Percentiles rank a stretch among this genome's conserved stretches.
Conservation (phyloP, 2,329 filamentous ascomycete species). For the Neonectria hederae region DNA sequence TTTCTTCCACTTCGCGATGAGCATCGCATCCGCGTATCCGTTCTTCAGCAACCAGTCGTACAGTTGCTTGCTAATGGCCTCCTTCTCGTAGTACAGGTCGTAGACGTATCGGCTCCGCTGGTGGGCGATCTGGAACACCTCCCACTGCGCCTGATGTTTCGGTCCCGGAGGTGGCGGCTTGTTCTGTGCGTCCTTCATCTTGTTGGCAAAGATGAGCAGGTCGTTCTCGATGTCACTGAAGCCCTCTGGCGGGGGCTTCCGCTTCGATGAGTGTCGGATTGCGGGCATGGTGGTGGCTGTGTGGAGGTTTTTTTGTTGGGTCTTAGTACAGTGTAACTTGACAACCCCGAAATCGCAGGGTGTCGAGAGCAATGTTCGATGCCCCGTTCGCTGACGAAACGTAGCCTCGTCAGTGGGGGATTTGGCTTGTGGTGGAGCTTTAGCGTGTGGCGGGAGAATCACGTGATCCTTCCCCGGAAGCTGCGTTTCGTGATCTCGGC, state of each 20-base stretch:
- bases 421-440: conserved; percentile 33
- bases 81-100: conserved; percentile 97
- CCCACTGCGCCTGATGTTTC: conserved; percentile 93
- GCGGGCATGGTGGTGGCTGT: conserved; percentile 69
- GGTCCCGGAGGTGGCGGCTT: conserved; percentile 80
- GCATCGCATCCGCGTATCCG: conserved; percentile 89
- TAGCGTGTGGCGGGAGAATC: conserved; percentile 31
- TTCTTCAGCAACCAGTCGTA: conserved; percentile 99
- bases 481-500: conserved; percentile 42
- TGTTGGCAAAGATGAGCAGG: conserved; percentile 84
- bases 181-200: conserved; percentile 96
- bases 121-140: conserved; percentile 96
- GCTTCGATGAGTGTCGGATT: conserved; percentile 77
- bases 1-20: conserved; percentile 99
- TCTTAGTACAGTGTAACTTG: neutral
- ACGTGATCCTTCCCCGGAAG: conserved; percentile 42
- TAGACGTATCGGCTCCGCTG: conserved; percentile 94
- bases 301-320: conserved; percentile 4
- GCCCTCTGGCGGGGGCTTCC: conserved; percentile 84
- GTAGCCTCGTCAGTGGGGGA: conserved; percentile 33
- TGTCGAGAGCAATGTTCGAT: conserved; percentile 10
- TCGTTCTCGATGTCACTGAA: conserved; percentile 91
- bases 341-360: conserved; percentile 17
- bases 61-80: conserved; percentile 89
- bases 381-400: conserved; percentile 35